phyloP scores from a whole-genome alignment of 2,329 filamentous ascomycete genomes.

The Cadophora luteo-olivacea region DNA sequence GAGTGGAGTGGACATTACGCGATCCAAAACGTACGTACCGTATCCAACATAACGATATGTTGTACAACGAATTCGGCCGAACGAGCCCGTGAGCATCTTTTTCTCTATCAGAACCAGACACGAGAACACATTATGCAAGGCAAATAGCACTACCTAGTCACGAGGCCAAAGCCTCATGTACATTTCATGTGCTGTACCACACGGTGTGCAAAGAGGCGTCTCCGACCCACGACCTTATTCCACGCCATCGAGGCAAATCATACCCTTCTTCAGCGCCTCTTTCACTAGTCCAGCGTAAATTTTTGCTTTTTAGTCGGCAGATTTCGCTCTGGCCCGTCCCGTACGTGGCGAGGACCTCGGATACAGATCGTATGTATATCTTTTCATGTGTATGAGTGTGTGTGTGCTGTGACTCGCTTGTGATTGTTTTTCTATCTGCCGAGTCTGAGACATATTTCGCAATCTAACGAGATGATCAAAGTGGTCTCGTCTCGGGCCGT shows the following conservation, averaged over 20 bases:
- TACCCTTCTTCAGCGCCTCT: neutral
- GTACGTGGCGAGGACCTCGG: neutral
- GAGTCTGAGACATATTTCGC: neutral
- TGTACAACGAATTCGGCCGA: neutral
- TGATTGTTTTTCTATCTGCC: neutral
- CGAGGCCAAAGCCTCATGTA: constrained; percentile 5
- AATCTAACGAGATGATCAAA: neutral
- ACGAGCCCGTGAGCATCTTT: too few relatives aligned
- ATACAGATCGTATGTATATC: neutral
- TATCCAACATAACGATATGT: neutral
- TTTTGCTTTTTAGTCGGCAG: constrained; percentile 7
- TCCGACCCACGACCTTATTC: neutral
- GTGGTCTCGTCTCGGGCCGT: neutral
- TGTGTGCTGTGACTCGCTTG: neutral
- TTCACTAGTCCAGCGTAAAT: too few relatives aligned
- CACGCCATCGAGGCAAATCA: constrained; percentile 3
- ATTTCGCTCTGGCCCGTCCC: constrained; percentile 14
- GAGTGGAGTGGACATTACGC: neutral
- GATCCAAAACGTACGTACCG: too few relatives aligned
- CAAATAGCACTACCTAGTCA: neutral
- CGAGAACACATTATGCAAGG: neutral
- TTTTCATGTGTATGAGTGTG: neutral
- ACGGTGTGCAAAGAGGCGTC: neutral
- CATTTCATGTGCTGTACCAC: neutral
- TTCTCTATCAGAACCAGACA: too few relatives aligned